Base-by-base conservation (phyloP, 1,284 basidiomycete genomes). In the Singerocomus inundabilis region DNA sequence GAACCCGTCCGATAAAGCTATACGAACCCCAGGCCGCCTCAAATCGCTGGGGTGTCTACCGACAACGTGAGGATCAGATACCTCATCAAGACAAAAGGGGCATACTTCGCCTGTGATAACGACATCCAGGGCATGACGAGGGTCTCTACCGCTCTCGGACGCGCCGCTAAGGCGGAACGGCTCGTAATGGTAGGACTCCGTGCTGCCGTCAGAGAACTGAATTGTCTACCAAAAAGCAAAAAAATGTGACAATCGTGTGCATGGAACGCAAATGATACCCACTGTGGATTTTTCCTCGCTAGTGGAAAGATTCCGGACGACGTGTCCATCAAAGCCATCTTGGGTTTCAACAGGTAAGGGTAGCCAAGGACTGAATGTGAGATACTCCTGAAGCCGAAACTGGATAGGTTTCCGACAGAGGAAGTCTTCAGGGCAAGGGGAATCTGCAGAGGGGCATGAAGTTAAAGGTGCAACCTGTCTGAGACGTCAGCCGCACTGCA, bases 1-100 rank as follows among this genome's bases (percentile, higher is more conserved):
- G 71, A 42, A 81, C 67, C 28, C 79, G 76, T 44, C 80, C 81
- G 36, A 73, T 57, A 51, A 77, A 70, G 48, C 64, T 68, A 49
- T 68, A 72, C 12, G 61, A 60, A 1, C 71, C 71, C 71, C 71
- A 71, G 5, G 70, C 70, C 1, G 46, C 53, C 40, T 67, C 64
- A 21, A 59, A 68, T 43, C 48, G 55, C 28, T 13, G 49, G 35
- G 69, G 69, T n/a, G 66, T 71, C 69, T 68, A 38, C 24, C 11
- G 43, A 15, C 5, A 47, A 29, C 59, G 67, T 70, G 58, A 69
- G 62, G 37, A 55, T 30, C 30, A 41, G 10, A 51, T 55, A 7
- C 51, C 47, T 32, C 56, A 54, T 53, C 42, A 53, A 51, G 47
- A 58, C 51, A 47, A 50, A 57, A 51, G 46, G 49, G 48, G 35